Evolutionary conservation across 1,284 basidiomycete genomes (phyloP).

Genomic region (Tylopilus sp.): DNA sequence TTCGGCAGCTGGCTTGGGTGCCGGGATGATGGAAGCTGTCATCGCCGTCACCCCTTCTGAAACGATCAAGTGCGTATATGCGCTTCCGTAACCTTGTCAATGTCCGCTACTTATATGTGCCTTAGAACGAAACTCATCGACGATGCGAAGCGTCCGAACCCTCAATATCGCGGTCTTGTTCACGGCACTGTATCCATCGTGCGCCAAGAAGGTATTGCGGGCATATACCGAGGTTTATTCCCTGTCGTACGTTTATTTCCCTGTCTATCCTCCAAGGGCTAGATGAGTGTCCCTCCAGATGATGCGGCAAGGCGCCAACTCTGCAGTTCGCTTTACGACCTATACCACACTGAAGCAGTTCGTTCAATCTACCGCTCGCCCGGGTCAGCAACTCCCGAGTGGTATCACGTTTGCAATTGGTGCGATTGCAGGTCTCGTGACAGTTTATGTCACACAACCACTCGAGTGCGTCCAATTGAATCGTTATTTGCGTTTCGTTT

Average conservation of each 20-base stretch:
- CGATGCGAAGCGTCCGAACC: constrained; percentile 87
- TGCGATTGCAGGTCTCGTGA: constrained; percentile 93
- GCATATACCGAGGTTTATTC: constrained; percentile 94
- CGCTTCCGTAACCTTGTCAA: no score
- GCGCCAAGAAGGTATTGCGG: constrained; percentile 82
- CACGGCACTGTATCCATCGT: constrained; percentile 91
- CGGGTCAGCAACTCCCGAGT: constrained; percentile 88
- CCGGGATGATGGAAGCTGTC: constrained; percentile 94
- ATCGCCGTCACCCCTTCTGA: constrained; percentile 98
- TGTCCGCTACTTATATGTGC: neutral
- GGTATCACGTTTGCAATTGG: constrained; percentile 96
- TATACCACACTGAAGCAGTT: constrained; percentile 95
- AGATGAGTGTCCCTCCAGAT: constrained; percentile 64
- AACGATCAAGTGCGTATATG: constrained; percentile 89
- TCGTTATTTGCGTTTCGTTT: neutral
- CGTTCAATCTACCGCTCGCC: constrained; percentile 85
- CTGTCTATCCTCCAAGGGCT: neutral
- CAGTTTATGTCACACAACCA: constrained; percentile 95
- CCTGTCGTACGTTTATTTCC: constrained; percentile 80
- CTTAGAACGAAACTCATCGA: constrained; percentile 97
- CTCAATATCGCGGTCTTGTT: constrained; percentile 89
- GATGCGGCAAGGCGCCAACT: constrained; percentile 98
- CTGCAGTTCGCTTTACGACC: constrained; percentile 96
- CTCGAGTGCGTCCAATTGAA: constrained; percentile 74
- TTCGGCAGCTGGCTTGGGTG: constrained; percentile 89